These are phyloP conservation scores for Ophiostoma perfectum DNA, from an alignment of 2,329 filamentous ascomycete species.

Conservation along the genomic window DNA sequence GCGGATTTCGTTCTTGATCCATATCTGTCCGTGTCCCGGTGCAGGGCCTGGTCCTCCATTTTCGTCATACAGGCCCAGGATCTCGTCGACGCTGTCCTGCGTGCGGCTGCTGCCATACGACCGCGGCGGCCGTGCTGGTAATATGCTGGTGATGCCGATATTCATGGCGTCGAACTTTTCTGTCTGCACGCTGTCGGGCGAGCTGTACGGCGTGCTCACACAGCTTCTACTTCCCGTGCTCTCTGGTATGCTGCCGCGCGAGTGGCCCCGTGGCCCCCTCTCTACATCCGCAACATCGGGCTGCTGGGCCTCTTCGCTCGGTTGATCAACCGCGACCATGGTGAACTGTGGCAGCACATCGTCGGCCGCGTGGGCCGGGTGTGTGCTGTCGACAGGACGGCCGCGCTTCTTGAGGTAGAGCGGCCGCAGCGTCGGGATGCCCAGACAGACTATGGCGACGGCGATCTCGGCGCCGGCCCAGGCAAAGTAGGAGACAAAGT, in stretches of 20 bases:
- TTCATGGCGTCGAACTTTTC: constrained; percentile 29
- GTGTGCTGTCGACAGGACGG: neutral
- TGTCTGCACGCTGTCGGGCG: constrained; percentile 11
- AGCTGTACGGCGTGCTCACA: neutral
- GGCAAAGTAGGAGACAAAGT: constrained; percentile 18
- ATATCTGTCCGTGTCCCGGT: constrained; percentile 9
- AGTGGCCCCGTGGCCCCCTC: too few relatives aligned
- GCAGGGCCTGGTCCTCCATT: constrained; percentile 10
- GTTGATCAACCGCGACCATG: neutral
- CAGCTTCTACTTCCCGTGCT: neutral
- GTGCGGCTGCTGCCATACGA: constrained; percentile 22
- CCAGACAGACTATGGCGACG: constrained; percentile 39
- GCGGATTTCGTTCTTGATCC: constrained; percentile 30
- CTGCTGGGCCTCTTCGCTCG: neutral
- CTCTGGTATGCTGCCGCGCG: too few relatives aligned
- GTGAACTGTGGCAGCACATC: neutral
- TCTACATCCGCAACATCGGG: too few relatives aligned
- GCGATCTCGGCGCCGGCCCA: constrained; percentile 39
- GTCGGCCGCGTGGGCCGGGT: neutral
- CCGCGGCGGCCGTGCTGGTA: constrained; percentile 13
- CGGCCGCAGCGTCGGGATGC: constrained; percentile 38
- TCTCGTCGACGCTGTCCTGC: constrained; percentile 34
- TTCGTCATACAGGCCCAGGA: constrained; percentile 31
- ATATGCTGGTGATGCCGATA: constrained; percentile 32
- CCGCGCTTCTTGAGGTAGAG: constrained; percentile 29